phyloP scores from a whole-genome alignment of 2,329 filamentous ascomycete genomes.

The Amesomyces nigricolor region DNA sequence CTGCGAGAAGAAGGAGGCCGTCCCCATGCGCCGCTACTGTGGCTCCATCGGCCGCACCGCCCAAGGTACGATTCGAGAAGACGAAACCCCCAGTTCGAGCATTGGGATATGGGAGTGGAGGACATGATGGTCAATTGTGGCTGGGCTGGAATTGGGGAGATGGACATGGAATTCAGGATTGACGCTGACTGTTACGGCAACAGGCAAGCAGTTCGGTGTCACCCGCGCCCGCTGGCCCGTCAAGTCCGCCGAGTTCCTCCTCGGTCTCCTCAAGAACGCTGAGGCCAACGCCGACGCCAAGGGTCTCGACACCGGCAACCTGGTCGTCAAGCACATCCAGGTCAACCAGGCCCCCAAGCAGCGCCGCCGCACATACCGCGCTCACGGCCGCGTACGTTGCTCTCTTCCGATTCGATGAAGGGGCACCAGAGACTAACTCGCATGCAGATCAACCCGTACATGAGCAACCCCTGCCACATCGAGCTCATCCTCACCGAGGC shows the following conservation, averaged over 20 bases:
- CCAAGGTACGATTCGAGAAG: constrained; percentile 71
- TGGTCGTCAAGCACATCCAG: constrained; percentile 99
- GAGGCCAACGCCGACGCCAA: constrained; percentile 96
- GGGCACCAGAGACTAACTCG: constrained; percentile 27
- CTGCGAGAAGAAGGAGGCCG: constrained; percentile 91
- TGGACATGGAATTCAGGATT: constrained; percentile 22
- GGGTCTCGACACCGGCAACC: constrained; percentile 93
- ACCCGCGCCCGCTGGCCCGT: constrained; percentile 97
- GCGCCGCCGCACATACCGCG: constrained; percentile 98
- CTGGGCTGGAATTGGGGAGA: not conserved
- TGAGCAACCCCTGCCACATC: constrained; percentile 99
- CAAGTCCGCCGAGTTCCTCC: constrained; percentile 98
- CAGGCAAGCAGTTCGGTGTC: constrained; percentile 99
- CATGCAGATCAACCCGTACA: constrained; percentile 96
- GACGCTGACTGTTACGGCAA: constrained; percentile 24
- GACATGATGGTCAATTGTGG: not conserved
- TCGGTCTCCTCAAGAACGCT: constrained; percentile 95
- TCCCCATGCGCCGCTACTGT: constrained; percentile 97
- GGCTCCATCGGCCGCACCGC: constrained; percentile 92
- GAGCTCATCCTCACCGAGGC: constrained; percentile 99
- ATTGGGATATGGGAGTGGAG: not conserved
- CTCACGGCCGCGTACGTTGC: constrained; percentile 93
- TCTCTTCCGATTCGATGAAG: not conserved
- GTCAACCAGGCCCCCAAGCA: constrained; percentile 99
- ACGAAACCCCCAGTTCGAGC: not conserved